Conservation (phyloP, 1,139 yeast species). For the Hemisphaericaspora subhashii region DNA sequence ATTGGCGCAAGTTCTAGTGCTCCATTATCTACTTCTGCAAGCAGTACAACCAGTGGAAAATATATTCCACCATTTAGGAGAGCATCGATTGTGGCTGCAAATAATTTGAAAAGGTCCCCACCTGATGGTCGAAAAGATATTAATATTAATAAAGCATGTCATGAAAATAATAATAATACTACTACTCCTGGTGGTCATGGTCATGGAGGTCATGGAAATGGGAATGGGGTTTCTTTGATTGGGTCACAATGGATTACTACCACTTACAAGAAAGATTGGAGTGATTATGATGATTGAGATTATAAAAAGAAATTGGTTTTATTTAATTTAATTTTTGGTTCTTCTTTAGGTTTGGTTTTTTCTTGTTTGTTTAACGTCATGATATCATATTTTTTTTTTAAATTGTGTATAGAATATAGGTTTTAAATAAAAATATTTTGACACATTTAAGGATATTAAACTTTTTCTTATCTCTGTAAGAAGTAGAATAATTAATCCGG, state of each 20-base stretch:
- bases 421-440: too few species aligned
- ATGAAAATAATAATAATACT: conserved; percentile 8
- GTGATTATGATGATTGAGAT: conserved; percentile 33
- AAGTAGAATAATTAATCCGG: too few species aligned
- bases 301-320: too few species aligned
- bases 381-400: too few species aligned
- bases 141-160: conserved; percentile 7
- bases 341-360: too few species aligned
- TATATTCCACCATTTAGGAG: conserved; percentile 74
- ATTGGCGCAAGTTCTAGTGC: neutral
- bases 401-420: too few species aligned
- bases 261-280: conserved; percentile 32
- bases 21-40: conserved; percentile 19
- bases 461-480: too few species aligned
- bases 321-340: too few species aligned
- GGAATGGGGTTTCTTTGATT: conserved; percentile 31
- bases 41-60: conserved; percentile 43
- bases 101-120: neutral
- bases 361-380: too few species aligned
- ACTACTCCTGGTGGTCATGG: conserved; percentile 2
- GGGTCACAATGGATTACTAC: conserved; percentile 11
- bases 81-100: conserved; percentile 25
- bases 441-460: too few species aligned
- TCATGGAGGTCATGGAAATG: neutral
- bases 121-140: conserved; percentile 2